Evolutionary conservation across 148 eudicot species (phyloP).

Genomic region (Nepenthes mirabilis): DNA sequence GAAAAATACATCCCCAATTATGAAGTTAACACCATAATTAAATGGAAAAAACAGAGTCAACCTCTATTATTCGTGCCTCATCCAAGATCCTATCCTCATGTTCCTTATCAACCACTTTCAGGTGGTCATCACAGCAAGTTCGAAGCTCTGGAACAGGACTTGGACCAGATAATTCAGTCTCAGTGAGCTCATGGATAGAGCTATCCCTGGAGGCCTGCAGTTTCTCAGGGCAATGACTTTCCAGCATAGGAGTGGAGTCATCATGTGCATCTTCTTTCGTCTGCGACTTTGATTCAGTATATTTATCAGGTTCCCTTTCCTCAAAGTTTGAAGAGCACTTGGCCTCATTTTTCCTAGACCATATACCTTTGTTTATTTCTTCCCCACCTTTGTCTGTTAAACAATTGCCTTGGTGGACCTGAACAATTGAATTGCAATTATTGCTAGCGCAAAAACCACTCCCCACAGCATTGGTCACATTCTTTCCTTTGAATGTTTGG

Average conservation of each 20-base stretch:
- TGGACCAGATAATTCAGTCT: conserved; percentile 14
- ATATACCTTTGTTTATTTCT: conserved; percentile 17
- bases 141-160: conserved; percentile 23
- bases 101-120: conserved; percentile 36
- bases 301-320: conserved; percentile 20
- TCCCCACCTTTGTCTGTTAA: conserved; percentile 20
- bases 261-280: conserved; percentile 13
- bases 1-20: neutral
- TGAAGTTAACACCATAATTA: conserved; percentile 1
- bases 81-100: conserved; percentile 78
- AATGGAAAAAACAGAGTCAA: conserved; percentile 13
- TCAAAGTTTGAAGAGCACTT: conserved; percentile 14
- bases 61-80: conserved; percentile 86
- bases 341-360: conserved; percentile 22
- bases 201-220: conserved; percentile 18
- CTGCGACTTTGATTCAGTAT: conserved; percentile 23
- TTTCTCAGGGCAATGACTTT: conserved; percentile 18
- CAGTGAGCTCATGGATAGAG: conserved; percentile 16
- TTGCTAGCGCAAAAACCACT: conserved; percentile 16
- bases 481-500: conserved; percentile 18
- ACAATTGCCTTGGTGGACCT: conserved; percentile 24
- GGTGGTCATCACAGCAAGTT: conserved; percentile 25
- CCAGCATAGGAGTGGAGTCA: conserved; percentile 16
- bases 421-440: conserved; percentile 8
- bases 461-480: conserved; percentile 16